Evolutionary conservation across 2,329 filamentous ascomycete genomes (phyloP).

Genomic region (Leptographium galeiforme): DNA sequence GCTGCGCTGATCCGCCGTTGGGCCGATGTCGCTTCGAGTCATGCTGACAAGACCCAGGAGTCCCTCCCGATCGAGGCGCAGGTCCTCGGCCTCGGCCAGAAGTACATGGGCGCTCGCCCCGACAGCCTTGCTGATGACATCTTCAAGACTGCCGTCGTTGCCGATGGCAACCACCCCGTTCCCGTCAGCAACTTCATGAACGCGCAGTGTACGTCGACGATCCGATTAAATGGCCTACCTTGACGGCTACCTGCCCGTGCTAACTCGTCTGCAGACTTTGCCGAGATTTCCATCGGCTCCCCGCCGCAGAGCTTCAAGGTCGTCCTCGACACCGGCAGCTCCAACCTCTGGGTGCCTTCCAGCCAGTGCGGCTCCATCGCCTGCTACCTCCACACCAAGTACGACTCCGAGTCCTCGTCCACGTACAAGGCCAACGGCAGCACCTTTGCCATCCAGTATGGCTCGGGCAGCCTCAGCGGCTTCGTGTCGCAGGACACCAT

Average conservation of each 20-base stretch:
- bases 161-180: slow-evolving; percentile 60
- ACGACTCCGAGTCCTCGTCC: slow-evolving; percentile 79
- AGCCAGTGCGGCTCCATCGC: slow-evolving; percentile 85
- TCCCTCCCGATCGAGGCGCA: slow-evolving; percentile 69
- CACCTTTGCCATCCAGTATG: slow-evolving; percentile 86
- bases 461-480: slow-evolving; percentile 84
- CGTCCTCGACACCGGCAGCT: slow-evolving; percentile 94
- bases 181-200: slow-evolving; percentile 97
- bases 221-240: background rate
- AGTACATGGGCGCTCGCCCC: slow-evolving; percentile 81
- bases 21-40: background rate
- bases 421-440: slow-evolving; percentile 91
- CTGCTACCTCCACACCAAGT: slow-evolving; percentile 94
- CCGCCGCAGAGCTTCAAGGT: slow-evolving; percentile 97
- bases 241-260: background rate
- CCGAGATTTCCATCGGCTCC: slow-evolving; percentile 83
- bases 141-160: slow-evolving; percentile 61
- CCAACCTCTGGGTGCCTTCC: slow-evolving; percentile 97
- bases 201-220: slow-evolving; percentile 68
- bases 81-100: slow-evolving; percentile 74
- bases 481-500: slow-evolving; percentile 85
- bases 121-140: slow-evolving; percentile 58
- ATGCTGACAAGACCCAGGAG: slow-evolving; percentile 34
- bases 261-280: slow-evolving; percentile 59
- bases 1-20: background rate